A percentile compares a stretch with the other conserved stretches of the same genome.
Evolutionary conservation across 305 asterid species (phyloP).

Genomic region (Solanum hybrid): DNA sequence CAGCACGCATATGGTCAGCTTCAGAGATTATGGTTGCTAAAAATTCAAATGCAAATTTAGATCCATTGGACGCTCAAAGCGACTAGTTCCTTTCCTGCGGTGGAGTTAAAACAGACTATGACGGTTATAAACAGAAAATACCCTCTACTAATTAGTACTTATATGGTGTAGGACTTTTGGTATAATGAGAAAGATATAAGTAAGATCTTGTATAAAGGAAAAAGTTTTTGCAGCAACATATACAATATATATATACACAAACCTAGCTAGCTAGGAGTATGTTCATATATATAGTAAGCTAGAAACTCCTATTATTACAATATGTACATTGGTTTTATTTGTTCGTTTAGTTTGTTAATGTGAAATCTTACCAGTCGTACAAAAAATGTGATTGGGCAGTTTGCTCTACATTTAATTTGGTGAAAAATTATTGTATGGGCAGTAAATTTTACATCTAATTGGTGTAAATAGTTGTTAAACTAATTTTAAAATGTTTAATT

Average conservation of each 20-base stretch:
- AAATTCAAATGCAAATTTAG: slow-evolving; percentile 7
- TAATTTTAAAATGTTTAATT: neutral
- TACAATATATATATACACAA: neutral
- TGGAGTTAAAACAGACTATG: neutral
- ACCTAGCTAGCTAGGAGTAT: neutral
- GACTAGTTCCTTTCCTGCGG: neutral
- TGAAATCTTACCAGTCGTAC: neutral
- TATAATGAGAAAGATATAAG: neutral
- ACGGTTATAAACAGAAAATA: neutral
- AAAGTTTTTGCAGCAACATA: neutral
- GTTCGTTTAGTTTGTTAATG: neutral
- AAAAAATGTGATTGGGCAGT: neutral
- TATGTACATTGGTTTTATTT: slow-evolving; percentile 1
- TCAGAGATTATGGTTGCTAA: slow-evolving; percentile 56
- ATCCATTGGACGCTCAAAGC: neutral
- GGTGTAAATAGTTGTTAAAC: neutral
- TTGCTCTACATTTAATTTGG: neutral
- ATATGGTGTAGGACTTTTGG: neutral
- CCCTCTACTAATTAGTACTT: neutral
- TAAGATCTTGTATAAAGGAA: neutral
- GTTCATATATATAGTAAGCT: neutral
- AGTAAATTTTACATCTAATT: neutral
- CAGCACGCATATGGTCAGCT: slow-evolving; percentile 61
- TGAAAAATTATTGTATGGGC: neutral
- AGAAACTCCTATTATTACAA: neutral